phyloP scores from a whole-genome alignment of 129 eudicot genomes.

The Scalesia atractyloides region DNA sequence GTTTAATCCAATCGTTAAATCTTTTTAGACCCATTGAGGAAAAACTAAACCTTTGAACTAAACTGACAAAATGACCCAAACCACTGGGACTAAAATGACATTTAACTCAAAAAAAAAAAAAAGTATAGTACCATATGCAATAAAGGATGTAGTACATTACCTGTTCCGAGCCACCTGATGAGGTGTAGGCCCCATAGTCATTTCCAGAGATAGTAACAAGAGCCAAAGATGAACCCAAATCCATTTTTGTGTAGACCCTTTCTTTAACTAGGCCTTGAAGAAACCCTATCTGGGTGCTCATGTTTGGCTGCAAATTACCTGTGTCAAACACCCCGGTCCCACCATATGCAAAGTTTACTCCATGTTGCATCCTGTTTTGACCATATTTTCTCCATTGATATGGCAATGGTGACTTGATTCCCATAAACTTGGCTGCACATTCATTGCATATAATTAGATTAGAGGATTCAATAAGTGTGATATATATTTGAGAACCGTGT shows the following conservation, averaged over 20 bases:
- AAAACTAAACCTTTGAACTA: no score
- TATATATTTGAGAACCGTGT: no score
- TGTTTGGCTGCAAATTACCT: conserved; percentile 53
- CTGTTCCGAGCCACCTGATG: conserved; percentile 50
- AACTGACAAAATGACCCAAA: no score
- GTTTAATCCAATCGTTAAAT: no score
- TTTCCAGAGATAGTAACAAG: conserved; percentile 72
- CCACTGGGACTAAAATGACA: no score
- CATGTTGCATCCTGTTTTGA: conserved; percentile 27
- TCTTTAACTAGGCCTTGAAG: conserved; percentile 42
- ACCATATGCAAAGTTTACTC: conserved; percentile 78
- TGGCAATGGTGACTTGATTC: conserved; percentile 64
- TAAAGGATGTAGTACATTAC: conserved; percentile 17
- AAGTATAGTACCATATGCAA: no score
- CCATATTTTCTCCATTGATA: conserved; percentile 53
- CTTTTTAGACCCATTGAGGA: no score
- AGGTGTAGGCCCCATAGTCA: conserved; percentile 51
- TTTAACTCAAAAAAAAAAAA: no score
- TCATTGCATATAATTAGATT: conserved; percentile 7
- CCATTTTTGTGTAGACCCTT: conserved; percentile 45
- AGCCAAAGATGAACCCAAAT: conserved; percentile 58
- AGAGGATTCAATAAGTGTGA: neutral
- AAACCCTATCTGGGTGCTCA: conserved; percentile 69
- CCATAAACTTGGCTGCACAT: conserved; percentile 61
- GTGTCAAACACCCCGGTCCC: conserved; percentile 88